Percentiles rank a stretch among this genome's conserved stretches.
Evolutionary conservation across 345 rosid species (phyloP).

Genomic region (Conringia planisiliqua): DNA sequence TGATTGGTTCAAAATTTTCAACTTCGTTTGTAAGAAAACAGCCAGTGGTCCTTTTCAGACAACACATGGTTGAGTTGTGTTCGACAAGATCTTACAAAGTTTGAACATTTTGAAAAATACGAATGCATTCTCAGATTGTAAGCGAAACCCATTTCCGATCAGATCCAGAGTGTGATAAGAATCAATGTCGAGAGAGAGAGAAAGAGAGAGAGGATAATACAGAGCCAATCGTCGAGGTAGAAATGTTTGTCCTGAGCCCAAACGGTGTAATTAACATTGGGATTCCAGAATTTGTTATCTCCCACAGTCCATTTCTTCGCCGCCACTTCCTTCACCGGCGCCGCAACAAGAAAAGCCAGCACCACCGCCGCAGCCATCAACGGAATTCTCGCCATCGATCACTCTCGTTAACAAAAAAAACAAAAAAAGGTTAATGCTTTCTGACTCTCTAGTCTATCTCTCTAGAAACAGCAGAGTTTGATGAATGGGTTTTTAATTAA

Average conservation of each 20-base stretch:
- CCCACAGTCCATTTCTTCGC: conserved; percentile 73
- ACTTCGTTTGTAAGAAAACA: background rate
- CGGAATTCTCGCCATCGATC: conserved; percentile 29
- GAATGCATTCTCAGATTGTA: background rate
- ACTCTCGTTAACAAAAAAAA: background rate
- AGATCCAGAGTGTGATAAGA: background rate
- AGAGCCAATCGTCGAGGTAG: conserved; percentile 93
- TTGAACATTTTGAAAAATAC: too few relatives aligned
- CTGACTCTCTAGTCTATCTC: conserved; percentile 29
- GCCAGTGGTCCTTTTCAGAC: background rate
- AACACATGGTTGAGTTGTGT: background rate
- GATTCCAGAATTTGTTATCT: conserved; percentile 56
- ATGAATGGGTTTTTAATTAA: background rate
- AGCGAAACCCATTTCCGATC: background rate
- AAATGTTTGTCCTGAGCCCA: conserved; percentile 86
- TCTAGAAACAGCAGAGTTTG: background rate
- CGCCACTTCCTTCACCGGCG: conserved; percentile 41
- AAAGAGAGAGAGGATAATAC: conserved; percentile 40
- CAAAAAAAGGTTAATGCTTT: background rate
- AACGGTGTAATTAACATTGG: conserved; percentile 66
- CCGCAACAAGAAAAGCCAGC: conserved; percentile 33
- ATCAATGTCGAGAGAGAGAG: background rate
- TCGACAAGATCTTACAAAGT: conserved; percentile 2
- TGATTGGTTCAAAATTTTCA: background rate
- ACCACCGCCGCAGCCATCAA: conserved; percentile 29